phyloP scores from a whole-genome alignment of 179 eudicot species.

The Silene coronaria region DNA sequence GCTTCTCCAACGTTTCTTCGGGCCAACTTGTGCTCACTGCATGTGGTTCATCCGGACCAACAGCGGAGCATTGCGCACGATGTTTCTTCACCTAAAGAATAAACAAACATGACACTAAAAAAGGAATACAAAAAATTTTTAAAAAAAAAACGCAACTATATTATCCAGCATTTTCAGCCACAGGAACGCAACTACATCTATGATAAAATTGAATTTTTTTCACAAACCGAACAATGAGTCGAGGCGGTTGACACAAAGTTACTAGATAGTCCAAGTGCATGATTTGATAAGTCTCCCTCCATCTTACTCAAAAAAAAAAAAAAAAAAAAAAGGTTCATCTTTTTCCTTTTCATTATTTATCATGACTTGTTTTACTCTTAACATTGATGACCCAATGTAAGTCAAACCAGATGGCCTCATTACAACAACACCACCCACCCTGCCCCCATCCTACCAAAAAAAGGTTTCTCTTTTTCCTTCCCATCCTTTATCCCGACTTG shows the following conservation, averaged over 20 bases:
- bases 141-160: not conserved
- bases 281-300: not conserved
- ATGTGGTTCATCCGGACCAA: slow-evolving; percentile 99
- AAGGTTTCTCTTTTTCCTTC: not conserved
- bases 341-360: not conserved
- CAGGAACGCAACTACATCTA: not conserved
- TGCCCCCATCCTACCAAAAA: not conserved
- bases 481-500: not conserved
- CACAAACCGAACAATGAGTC: too few species aligned
- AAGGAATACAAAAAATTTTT: not conserved
- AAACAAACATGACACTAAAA: slow-evolving; percentile 5
- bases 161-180: slow-evolving; percentile 6
- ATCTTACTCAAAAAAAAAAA: not conserved
- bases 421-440: not conserved
- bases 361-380: not conserved
- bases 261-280: not conserved
- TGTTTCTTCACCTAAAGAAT: slow-evolving; percentile 44
- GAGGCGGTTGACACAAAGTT: not conserved
- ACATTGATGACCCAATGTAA: not conserved
- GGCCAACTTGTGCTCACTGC: slow-evolving; percentile 80
- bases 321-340: not conserved
- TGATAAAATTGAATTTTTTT: not conserved
- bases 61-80: slow-evolving; percentile 55
- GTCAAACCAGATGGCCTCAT: not conserved
- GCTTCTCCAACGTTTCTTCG: slow-evolving; percentile 67